Base-by-base conservation (phyloP, 192 early-diverging fungal species). In the Linnemannia schmuckeri region DNA sequence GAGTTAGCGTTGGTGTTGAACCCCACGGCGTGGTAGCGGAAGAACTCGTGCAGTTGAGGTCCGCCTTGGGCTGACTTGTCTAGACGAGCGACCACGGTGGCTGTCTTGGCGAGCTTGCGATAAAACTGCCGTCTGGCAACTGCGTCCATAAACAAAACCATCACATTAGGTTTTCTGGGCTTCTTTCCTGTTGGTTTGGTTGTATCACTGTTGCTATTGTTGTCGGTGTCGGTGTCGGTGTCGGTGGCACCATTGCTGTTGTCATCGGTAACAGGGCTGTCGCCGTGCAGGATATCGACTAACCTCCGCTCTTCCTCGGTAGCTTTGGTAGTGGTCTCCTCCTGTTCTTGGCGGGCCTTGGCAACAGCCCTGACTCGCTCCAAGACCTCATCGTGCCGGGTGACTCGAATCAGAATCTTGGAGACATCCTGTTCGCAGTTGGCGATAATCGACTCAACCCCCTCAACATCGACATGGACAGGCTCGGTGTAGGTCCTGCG, bases 1-100 rank as follows among this genome's bases (percentile, higher is more conserved):
- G 92, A 91, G 83, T 87, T 92, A 78, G 88, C 88, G n/a, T 91
- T 77, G 0, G 92, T 92, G 82, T 90, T 92, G 49, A 90, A 87
- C 3, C 91, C 92, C 0, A 92, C 82, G 0, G 91, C 82, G 46
- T 91, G 89, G 72, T 92, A 90, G 3, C 92, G 83, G 70, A 88
- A 93, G 2, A 93, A 89, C 81, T 93, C 91, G 17, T 79, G 89
- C 17, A 93, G 68, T 0, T 83, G 85, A 4, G 80, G 77, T 66
- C 61, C 61, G 12, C 61, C 83, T 13, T 79, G 74, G 6, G 73
- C 66, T 0, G 89, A 82, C 2, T 82, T 78, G 49, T 93, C 88
- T 3, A 91, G 35, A 4, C 66, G 71, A 8, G 44, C 72, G 9
- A 93, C 70, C 0, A 79, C 77, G 4, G 77, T 37, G 12, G 88